A percentile compares a stretch with the other conserved stretches of the same genome.
These are phyloP conservation scores for Boechera stricta DNA, from an alignment of 345 rosid genomes.

Conservation along the genomic window DNA sequence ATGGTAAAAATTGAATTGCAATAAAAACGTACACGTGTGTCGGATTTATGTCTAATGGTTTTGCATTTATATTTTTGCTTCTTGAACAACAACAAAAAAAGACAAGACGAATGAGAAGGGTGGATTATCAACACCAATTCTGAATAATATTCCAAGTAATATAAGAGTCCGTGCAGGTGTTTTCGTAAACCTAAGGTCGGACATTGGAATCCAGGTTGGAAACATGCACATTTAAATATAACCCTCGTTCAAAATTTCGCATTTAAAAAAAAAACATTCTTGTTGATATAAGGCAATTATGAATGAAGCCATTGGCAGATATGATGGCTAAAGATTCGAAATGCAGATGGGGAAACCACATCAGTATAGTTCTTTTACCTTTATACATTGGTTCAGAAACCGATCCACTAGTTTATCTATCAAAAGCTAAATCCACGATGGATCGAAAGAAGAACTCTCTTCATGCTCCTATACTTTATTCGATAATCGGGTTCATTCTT, in stretches of 20 bases:
- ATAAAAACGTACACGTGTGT: neutral
- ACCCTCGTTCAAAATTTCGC: neutral
- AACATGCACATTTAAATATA: neutral
- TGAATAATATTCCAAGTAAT: constrained; percentile 24
- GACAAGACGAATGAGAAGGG: constrained; percentile 31
- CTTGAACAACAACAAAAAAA: constrained; percentile 13
- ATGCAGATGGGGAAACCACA: constrained; percentile 57
- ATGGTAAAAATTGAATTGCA: constrained; percentile 44
- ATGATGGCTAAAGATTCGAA: constrained; percentile 53
- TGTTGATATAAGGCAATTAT: neutral
- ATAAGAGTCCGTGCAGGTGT: constrained; percentile 51
- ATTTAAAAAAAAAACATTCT: neutral
- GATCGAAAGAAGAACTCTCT: constrained; percentile 61
- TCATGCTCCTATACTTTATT: constrained; percentile 47
- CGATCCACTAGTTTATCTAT: constrained; percentile 55
- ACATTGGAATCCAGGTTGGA: constrained; percentile 57
- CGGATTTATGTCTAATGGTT: neutral
- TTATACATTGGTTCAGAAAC: constrained; percentile 40
- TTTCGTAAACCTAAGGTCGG: constrained; percentile 52
- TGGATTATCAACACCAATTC: constrained; percentile 15
- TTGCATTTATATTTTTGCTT: neutral
- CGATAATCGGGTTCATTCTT: constrained; percentile 27
- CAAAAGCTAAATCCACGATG: constrained; percentile 49
- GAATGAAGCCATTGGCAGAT: constrained; percentile 49
- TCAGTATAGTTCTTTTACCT: constrained; percentile 52